Evolutionary conservation across 345 rosid species (phyloP), one percentile per base, ranked within the genome.

Genomic region (Dipteronia sinensis): DNA sequence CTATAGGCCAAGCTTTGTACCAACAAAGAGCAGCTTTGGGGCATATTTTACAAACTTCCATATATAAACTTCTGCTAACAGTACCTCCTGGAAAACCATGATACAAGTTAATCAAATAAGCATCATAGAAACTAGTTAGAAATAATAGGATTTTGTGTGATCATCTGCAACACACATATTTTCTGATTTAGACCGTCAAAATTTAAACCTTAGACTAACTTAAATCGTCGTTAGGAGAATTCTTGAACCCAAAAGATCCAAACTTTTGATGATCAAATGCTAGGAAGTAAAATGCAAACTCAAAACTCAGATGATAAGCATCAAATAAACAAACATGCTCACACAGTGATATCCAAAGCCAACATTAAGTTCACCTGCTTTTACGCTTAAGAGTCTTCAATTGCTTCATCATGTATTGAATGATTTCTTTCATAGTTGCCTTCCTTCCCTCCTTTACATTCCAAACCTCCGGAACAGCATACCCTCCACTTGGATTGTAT

Each of bases 401-500:
- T 79, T 79, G 77, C 78, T 67, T 62, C 56, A 81, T 47, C 16
- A 81, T 3, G 64, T 69, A 84, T 22, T 76, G 49, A n/a, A 79
- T 19, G 7, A 81, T 47, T 53, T 84, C 77, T 67, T 85, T 74
- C 79, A 79, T 10, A 6, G 75, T 82, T 7, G 83, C 87, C 29
- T 25, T 82, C 72, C 76, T 79, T 27, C 40, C 71, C 58, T n/a
- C n/a, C n/a, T n/a, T n/a, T n/a, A n/a, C n/a, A n/a, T n/a, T n/a
- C n/a, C n/a, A n/a, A n/a, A n/a, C n/a, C n/a, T 82, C 87, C n/a
- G 62, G 65, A 2, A 79, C 79, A 7, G 23, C 17, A 69, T 76
- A 82, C 34, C 77, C 55, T 22, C 83, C 79, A 71, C 83, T 81
- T 0, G 83, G 75, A 56, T 85, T 85, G 71, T 79, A 77, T 67